Conservation (phyloP, 2,329 filamentous ascomycete species). For the Xylaria sp. region DNA sequence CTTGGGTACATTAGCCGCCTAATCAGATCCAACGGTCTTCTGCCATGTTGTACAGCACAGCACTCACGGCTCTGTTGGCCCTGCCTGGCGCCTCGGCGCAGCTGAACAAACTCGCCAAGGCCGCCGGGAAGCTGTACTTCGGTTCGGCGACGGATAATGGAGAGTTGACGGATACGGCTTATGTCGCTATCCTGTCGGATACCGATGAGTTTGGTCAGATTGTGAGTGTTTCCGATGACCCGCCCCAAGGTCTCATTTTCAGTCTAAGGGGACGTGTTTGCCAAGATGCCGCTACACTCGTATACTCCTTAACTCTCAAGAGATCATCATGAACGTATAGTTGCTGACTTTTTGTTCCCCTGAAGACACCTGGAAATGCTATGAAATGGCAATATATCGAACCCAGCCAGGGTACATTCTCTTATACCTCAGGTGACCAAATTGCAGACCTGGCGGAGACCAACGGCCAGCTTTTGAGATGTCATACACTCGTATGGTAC, state of each 20-base stretch:
- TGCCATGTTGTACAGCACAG: slow-evolving; percentile 27
- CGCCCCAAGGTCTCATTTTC: not conserved
- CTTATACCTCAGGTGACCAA: slow-evolving; percentile 67
- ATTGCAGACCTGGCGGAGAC: slow-evolving; percentile 60
- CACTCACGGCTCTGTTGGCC: slow-evolving; percentile 33
- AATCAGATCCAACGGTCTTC: not conserved
- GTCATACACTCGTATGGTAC: slow-evolving; percentile 63
- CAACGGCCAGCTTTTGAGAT: slow-evolving; percentile 66
- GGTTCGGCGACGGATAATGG: slow-evolving; percentile 72
- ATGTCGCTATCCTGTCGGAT: slow-evolving; percentile 66
- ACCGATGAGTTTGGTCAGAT: slow-evolving; percentile 71
- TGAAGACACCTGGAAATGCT: slow-evolving; percentile 68
- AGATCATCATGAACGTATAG: not conserved
- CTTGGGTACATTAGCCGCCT: slow-evolving; percentile 11
- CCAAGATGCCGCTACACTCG: not conserved
- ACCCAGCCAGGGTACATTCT: slow-evolving; percentile 66
- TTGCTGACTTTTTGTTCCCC: not conserved
- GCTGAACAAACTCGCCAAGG: slow-evolving; percentile 65
- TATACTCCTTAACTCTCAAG: not conserved
- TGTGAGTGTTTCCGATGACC: slow-evolving; percentile 11
- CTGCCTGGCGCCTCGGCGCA: slow-evolving; percentile 44
- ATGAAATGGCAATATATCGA: slow-evolving; percentile 74
- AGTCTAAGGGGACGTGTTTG: not conserved
- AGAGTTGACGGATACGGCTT: slow-evolving; percentile 54
- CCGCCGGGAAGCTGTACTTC: slow-evolving; percentile 70